phyloP scores from a whole-genome alignment of 208 protist species.

The Trypanosoma rangeli region DNA sequence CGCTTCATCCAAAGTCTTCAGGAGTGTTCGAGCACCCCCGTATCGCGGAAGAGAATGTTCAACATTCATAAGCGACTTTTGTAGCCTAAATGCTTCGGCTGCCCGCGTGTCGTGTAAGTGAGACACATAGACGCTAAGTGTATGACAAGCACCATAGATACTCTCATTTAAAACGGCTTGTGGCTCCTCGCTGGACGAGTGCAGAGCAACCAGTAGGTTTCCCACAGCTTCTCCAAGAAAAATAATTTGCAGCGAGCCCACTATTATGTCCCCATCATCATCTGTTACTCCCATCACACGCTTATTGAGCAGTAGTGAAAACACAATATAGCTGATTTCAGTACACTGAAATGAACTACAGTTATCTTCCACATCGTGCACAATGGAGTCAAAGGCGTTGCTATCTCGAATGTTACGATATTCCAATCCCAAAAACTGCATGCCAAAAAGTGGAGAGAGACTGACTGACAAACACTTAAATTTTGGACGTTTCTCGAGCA shows the following conservation, averaged over 20 bases:
- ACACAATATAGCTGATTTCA: slow-evolving; percentile 7
- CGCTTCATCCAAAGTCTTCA: slow-evolving; percentile 4
- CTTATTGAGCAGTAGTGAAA: slow-evolving; percentile 12
- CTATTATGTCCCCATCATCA: slow-evolving; percentile 3
- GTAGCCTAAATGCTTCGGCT: neutral
- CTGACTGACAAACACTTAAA: slow-evolving; percentile 3
- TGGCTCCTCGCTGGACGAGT: neutral
- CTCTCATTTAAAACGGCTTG: slow-evolving; percentile 8
- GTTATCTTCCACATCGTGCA: neutral
- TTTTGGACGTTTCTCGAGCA: neutral
- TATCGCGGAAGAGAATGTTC: neutral
- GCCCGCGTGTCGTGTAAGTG: neutral
- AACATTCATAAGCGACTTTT: slow-evolving; percentile 1
- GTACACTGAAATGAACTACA: neutral
- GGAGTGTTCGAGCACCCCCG: neutral
- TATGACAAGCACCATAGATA: slow-evolving; percentile 12
- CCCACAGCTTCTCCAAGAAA: neutral
- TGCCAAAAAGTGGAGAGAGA: slow-evolving; percentile 12
- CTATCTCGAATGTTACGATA: slow-evolving; percentile 11
- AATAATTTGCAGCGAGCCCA: neutral
- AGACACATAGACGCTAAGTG: slow-evolving; percentile 13
- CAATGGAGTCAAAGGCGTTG: neutral
- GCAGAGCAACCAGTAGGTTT: neutral
- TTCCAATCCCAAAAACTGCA: slow-evolving; percentile 12
- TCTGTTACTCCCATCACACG: neutral